Evolutionary conservation across 345 rosid genomes (phyloP), one percentile per base, ranked within the genome.

Genomic region (Psidium friedrichsthalianum): DNA sequence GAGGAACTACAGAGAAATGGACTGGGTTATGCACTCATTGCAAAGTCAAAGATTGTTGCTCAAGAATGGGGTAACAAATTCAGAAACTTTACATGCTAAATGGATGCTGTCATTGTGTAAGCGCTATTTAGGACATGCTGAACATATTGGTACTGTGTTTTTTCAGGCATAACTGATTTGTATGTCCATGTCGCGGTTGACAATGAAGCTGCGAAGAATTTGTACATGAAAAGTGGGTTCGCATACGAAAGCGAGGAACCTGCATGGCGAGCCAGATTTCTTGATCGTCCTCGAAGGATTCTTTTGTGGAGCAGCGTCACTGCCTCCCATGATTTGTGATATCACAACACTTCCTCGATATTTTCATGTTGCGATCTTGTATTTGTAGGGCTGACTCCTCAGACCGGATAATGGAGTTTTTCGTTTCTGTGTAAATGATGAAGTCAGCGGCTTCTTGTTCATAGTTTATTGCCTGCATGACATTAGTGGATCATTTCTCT

Each of bases 201-300:
- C 90, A 97, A 97, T 88, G 96, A 93, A 90, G 92, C 96, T 1
- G 98, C 98, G 22, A 94, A 93, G 93, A 95, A 90, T 69, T 88
- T 95, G 69, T 97, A 97, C 93, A 85, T 86, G 88, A 95, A 94
- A 90, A 92, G 94, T 83, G 97, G 98, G 56, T 97, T 97, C 25
- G 64, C 88, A 56, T 90, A 86, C 44, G 98, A 97, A 88, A 91
- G 76, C 11, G 94, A 94, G 11, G 99, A 97, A 87, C 99, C 98
- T 20, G 95, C 98, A 21, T 95, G 99, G 98, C 98, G 94, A 93
- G 98, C 99, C 53, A 93, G 97, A 86, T 95, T 90, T 91, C 92
- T 95, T 25, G 96, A 94, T 52, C 93, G 96, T 15, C 95, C 98
- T 5, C 94, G 95, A 51, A 91, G 98, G 88, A 89, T 94, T 86